Conservation (phyloP, 805 yeast species). For the Candida ortonii region DNA sequence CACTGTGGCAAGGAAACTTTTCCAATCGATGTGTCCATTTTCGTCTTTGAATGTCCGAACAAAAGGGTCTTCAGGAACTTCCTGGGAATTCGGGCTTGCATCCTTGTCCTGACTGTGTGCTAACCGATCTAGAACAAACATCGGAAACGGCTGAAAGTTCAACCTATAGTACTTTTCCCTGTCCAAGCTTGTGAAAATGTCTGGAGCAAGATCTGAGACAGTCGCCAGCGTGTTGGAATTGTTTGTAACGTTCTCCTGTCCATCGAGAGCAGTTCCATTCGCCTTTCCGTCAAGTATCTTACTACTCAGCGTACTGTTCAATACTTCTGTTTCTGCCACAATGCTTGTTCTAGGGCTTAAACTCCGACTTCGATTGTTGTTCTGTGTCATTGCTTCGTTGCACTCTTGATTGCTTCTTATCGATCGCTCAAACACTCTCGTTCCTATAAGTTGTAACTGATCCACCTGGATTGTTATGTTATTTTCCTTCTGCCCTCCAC, state of each 20-base stretch:
- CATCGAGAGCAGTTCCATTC: constrained; percentile 2
- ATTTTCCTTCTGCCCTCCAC: too few relatives aligned
- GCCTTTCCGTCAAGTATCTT: too few relatives aligned
- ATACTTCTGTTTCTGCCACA: too few relatives aligned
- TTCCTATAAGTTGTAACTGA: too few relatives aligned
- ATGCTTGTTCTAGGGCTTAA: too few relatives aligned
- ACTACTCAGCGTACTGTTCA: too few relatives aligned
- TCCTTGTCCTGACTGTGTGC: constrained; percentile 28
- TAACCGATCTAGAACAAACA: constrained; percentile 61
- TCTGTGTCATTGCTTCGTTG: too few relatives aligned
- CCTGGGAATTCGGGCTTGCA: constrained; percentile 1
- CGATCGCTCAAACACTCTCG: too few relatives aligned
- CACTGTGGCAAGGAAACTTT: constrained; percentile 19
- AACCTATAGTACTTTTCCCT: constrained; percentile 21
- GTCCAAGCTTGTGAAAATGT: constrained; percentile 13
- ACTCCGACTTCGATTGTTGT: too few relatives aligned
- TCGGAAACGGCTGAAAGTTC: constrained; percentile 46
- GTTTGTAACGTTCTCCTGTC: constrained; percentile 5
- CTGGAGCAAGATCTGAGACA: constrained; percentile 11
- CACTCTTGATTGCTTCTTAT: too few relatives aligned
- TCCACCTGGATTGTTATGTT: too few relatives aligned
- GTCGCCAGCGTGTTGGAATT: constrained; percentile 13
- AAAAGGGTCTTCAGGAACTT: constrained; percentile 21
- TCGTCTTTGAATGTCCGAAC: constrained; percentile 16
- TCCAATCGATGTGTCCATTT: constrained; percentile 22